Conservation (phyloP, 2,329 filamentous ascomycete species). For the Ceratocystis destructans region DNA sequence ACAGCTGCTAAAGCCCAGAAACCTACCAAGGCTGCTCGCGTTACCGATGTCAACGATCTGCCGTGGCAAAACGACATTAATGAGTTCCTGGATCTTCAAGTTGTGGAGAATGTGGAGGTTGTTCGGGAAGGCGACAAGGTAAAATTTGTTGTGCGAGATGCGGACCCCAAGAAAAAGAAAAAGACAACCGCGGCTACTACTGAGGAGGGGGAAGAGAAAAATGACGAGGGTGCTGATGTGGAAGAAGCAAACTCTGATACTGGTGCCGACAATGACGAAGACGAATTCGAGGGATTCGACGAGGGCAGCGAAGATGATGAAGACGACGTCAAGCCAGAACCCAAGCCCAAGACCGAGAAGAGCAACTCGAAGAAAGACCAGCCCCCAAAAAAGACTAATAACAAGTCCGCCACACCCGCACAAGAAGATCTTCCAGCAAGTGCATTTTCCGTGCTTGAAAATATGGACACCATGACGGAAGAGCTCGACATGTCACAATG, state of each 20-base stretch:
- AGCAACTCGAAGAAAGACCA: conserved; percentile 25
- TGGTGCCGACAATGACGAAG: conserved; percentile 28
- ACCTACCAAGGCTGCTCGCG: conserved; percentile 23
- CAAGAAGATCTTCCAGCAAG: conserved; percentile 24
- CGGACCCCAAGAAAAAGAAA: conserved; percentile 17
- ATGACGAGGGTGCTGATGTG: conserved; percentile 41
- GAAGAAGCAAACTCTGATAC: conserved; percentile 18
- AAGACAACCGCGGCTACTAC: conserved; percentile 15
- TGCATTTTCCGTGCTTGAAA: conserved; percentile 31
- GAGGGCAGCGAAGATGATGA: conserved; percentile 31
- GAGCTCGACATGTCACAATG: conserved; percentile 63
- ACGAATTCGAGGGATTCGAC: conserved; percentile 54
- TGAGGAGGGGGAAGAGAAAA: conserved; percentile 39
- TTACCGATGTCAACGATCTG: conserved; percentile 35
- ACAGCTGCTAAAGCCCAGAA: conserved; percentile 14
- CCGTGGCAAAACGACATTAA: conserved; percentile 69
- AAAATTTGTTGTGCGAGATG: conserved; percentile 38
- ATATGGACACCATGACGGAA: conserved; percentile 43
- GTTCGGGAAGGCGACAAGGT: conserved; percentile 48
- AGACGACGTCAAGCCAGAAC: conserved; percentile 24
- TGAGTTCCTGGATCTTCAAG: conserved; percentile 82
- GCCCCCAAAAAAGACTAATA: conserved; percentile 1
- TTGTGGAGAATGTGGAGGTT: conserved; percentile 84
- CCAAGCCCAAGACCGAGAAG: conserved; percentile 24
- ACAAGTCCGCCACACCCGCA: conserved; percentile 20